Evolutionary conservation across 805 yeast genomes (phyloP), one percentile per base, ranked within the genome.

Genomic region (Yarrowia phangngaensis): DNA sequence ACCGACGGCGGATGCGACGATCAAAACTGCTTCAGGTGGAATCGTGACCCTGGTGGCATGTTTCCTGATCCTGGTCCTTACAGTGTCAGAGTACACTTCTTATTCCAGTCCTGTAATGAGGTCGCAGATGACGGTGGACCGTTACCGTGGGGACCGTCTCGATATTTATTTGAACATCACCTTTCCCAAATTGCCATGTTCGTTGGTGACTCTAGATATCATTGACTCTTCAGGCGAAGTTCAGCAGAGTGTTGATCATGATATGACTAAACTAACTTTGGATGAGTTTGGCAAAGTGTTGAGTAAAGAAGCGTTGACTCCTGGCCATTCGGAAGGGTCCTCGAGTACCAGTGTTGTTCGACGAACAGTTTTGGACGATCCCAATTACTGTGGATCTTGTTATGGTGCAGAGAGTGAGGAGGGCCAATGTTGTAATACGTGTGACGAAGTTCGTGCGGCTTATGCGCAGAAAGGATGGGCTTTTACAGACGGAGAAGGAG

Each of bases 1-100:
- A 66, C 85, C 97, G 4, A 89, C 86, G 26, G 97, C 90, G 60
- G 98, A 92, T 64, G 94, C 95, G 7, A 76, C 85, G 43, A 78
- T 92, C 53, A 79, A 84, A 54, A 92, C 98, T 4, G 74, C 90
- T 4, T 74, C 90, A 7, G 98, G 98, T 47, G 98, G 96, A 2
- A 58, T 87, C 20, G 84, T 92, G 59, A 87, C 97, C 3, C 59
- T 92, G 31, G 67, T 77, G 3, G 83, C 96, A 59, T 59, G 78
- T 3, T 43, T 78, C 5, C 70, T 84, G 3, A 80, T 86, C 13
- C 50, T 82, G 16, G 56, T 82, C 46, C 70, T 92, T 53, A 67
- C 88, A 41, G 52, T 80, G 22, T 79, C 79, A 55, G 97, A 92
- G 64, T 85, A 90, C 77, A 56, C 61, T 24, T 86, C 84, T 58